Base-by-base conservation (phyloP, 2,329 filamentous ascomycete species). In the Botryotinia narcissicola region DNA sequence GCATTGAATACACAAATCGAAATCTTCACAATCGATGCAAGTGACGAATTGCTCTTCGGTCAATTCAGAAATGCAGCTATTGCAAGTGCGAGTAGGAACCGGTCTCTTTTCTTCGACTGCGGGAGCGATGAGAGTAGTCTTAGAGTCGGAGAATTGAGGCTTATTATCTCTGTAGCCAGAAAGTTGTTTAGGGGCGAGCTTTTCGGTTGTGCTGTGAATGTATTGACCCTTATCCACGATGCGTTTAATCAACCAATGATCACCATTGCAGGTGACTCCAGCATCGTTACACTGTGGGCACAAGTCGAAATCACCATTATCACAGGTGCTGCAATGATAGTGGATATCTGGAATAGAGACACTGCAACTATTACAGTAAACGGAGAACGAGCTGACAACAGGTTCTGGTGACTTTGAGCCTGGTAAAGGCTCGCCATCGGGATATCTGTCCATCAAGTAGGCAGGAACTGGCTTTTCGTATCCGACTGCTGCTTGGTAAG, bases 241-340 rank as follows among this genome's bases (percentile, higher is more conserved):
- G 74, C 96, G 92, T 88, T 97, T 98, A 82, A 98, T 95, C 83
- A 99, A 86, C 95, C 94, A 98, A 84, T 99, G 96, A 44, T 91
- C 88, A 73, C 91, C 91, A 75, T 90, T 88, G 85, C 97, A 99
- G 59, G 92, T 88, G 73, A 92, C 86, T 76, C 95, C 95, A 60
- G 86, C 84, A 68, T 90, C 87, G 66, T 98, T 89, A 80, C 96
- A 99, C 9, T 85, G 83, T 76, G 90, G 87, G 86, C 97, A 99
- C 44, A 99, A 88, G 80, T 99, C 96, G 80, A 95, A 99, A 82
- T 99, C 96, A 59, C 95, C 96, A 73, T 92, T 89, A 76, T 98
- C 94, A 81, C 96, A 99, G 73, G 92, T 93, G 77, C 93, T 93
- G 86, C 97, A 99, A 84, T 99, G 96, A 83, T 93, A 99, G 83